Evolutionary conservation across 2,329 filamentous ascomycete genomes (phyloP).

Genomic region (Meredithiella fracta): DNA sequence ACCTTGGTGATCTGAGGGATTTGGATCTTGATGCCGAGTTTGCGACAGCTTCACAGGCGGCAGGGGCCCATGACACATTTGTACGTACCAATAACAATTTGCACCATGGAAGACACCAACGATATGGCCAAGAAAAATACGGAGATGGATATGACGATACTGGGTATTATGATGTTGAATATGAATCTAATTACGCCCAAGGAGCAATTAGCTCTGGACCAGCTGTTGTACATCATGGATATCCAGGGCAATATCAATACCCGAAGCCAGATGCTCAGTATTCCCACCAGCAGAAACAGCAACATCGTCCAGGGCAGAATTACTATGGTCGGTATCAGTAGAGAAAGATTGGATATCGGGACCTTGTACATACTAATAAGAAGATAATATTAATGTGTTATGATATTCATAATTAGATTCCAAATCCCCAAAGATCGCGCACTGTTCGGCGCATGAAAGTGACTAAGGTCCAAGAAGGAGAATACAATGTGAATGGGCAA

Average conservation of each 20-base stretch:
- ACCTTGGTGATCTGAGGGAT: conserved; percentile 9
- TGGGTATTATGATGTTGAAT: not conserved
- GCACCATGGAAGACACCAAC: not conserved
- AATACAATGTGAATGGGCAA: conserved; percentile 1
- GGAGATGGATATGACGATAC: not conserved
- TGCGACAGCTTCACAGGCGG: conserved; percentile 11
- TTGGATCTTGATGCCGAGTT: conserved; percentile 14
- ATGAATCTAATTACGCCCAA: not conserved
- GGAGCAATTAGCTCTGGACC: not conserved
- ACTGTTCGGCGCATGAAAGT: conserved; percentile 13
- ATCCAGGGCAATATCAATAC: not conserved
- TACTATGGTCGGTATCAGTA: not conserved
- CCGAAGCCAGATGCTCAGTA: not conserved
- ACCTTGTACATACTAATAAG: not conserved
- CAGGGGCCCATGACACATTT: not conserved
- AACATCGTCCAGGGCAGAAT: not conserved
- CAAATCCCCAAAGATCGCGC: conserved; percentile 4
- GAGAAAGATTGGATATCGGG: not conserved
- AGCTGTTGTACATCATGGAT: not conserved
- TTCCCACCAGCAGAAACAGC: not conserved
- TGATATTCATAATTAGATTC: conserved; percentile 11
- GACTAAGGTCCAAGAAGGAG: conserved; percentile 5
- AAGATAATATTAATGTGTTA: conserved; percentile 13
- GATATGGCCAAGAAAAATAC: not conserved
- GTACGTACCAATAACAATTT: conserved; percentile 12